Base-by-base conservation (phyloP, 2,329 filamentous ascomycete genomes). In the Laburnicola sp. region DNA sequence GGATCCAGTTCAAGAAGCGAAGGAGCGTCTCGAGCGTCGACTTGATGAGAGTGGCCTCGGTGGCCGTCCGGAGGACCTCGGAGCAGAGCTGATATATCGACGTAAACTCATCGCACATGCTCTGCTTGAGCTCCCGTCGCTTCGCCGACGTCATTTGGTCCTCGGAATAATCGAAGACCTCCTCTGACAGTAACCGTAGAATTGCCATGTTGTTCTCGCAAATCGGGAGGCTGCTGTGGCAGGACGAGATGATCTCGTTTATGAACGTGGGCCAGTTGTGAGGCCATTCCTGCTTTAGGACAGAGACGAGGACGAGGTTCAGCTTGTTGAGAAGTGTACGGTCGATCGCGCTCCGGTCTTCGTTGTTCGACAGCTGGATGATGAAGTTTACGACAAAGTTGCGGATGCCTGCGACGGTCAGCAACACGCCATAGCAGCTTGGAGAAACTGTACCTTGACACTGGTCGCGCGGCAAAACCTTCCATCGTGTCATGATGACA, bases 151-250 rank as follows among this genome's bases (percentile, higher is more conserved):
- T 99, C 93, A 99, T 97, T 74, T 97, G 91, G 70, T 99, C 94
- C 58, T 93, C 91, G 1, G 94, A 99, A 75, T 95, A 99, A 78
- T 99, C 94, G 70, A n/a, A n/a, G n/a, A 99, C 93, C 75, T 99
- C 94, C 74, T 99, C 94, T 5, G 94, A 99, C 39, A 99, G 83
- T 65, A 99, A 79, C 53, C 94, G 87, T 63, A 99, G 83, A 64
- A 99, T 97, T 59, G 90, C 91, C 94, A 99, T 99, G 81, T 99
- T 99, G 80, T 99, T 99, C 78, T 99, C 94, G 83, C 95, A 99
- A 65, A 99, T 95, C 32, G 93, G 94, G 47, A 99, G n/a, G n/a
- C n/a, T n/a, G 62, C 90, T 93, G 73, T 96, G 92, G 76, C 92
- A 97, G 49, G 94, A 93, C 22, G 91, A 88, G 65, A 99, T 91